Percentiles rank a stretch among this genome's conserved stretches.
Conservation (phyloP, 2,329 filamentous ascomycete genomes). For the Clarireedia hainanense region DNA sequence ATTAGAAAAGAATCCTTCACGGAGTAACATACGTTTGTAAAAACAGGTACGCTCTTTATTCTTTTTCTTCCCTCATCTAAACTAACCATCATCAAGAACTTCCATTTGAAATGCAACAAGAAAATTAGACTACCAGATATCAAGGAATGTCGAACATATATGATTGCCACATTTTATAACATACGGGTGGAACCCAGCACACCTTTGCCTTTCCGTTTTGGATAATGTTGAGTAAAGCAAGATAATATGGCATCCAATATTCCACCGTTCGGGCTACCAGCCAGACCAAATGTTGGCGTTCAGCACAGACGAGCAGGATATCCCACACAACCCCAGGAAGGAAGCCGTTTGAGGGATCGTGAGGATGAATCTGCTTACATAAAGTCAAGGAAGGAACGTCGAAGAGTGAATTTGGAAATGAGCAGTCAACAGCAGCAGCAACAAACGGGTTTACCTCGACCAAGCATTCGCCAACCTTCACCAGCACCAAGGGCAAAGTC, state of each 20-base stretch:
- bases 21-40: neutral
- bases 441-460: slow-evolving; percentile 19
- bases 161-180: slow-evolving; percentile 17
- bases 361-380: slow-evolving; percentile 36
- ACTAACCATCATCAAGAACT: neutral
- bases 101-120: neutral
- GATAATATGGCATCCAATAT: slow-evolving; percentile 37
- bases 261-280: slow-evolving; percentile 34
- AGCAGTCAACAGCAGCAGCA: slow-evolving; percentile 14
- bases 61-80: neutral
- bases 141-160: slow-evolving; percentile 21
- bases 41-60: neutral
- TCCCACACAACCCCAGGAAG: slow-evolving; percentile 16
- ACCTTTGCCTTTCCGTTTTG: neutral
- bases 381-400: slow-evolving; percentile 18
- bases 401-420: slow-evolving; percentile 10
- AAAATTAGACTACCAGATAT: neutral
- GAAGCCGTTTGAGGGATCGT: slow-evolving; percentile 23
- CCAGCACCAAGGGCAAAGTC: slow-evolving; percentile 14
- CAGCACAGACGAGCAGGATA: slow-evolving; percentile 25
- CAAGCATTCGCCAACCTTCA: slow-evolving; percentile 16
- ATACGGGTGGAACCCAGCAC: slow-evolving; percentile 13
- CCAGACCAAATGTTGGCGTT: slow-evolving; percentile 33
- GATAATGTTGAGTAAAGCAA: slow-evolving; percentile 20
- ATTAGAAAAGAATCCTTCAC: slow-evolving; percentile 7